These are phyloP conservation scores for Rugonectria rugulosa DNA, from an alignment of 2,329 filamentous ascomycete species.

Conservation along the genomic window DNA sequence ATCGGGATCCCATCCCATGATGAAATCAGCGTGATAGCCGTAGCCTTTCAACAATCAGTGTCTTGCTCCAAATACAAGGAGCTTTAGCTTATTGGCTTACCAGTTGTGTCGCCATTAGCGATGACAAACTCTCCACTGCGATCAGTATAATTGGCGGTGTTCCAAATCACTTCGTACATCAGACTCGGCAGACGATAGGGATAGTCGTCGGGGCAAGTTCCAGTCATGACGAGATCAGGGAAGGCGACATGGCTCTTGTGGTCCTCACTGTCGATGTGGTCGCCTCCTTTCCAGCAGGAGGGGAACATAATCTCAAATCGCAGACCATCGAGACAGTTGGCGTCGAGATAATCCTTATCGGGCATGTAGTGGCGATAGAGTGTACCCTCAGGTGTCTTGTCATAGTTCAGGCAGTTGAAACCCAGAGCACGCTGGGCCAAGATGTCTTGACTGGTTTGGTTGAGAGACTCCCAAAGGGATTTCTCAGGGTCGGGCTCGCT, in stretches of 20 bases:
- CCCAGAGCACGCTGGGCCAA: slow-evolving; percentile 84
- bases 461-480: slow-evolving; percentile 71
- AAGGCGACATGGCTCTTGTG: slow-evolving; percentile 78
- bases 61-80: not conserved
- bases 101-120: slow-evolving; percentile 79
- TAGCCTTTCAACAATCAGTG: slow-evolving; percentile 58
- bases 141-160: slow-evolving; percentile 70
- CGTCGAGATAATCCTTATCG: slow-evolving; percentile 79
- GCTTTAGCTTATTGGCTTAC: slow-evolving; percentile 59
- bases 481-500: slow-evolving; percentile 70
- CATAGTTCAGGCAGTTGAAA: slow-evolving; percentile 95
- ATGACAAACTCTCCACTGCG: slow-evolving; percentile 75
- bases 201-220: slow-evolving; percentile 75
- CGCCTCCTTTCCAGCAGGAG: slow-evolving; percentile 84
- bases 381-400: slow-evolving; percentile 69
- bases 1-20: slow-evolving; percentile 71
- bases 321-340: slow-evolving; percentile 81
- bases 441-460: slow-evolving; percentile 70
- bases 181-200: slow-evolving; percentile 74
- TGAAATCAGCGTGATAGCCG: slow-evolving; percentile 81
- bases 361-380: slow-evolving; percentile 85
- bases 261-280: slow-evolving; percentile 62
- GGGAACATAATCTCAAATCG: slow-evolving; percentile 89
- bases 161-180: slow-evolving; percentile 87
- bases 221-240: slow-evolving; percentile 77